A percentile compares a stretch with the other conserved stretches of the same genome.
Evolutionary conservation across 768 basidiomycete species (phyloP).

Genomic region (Mycena rosella): DNA sequence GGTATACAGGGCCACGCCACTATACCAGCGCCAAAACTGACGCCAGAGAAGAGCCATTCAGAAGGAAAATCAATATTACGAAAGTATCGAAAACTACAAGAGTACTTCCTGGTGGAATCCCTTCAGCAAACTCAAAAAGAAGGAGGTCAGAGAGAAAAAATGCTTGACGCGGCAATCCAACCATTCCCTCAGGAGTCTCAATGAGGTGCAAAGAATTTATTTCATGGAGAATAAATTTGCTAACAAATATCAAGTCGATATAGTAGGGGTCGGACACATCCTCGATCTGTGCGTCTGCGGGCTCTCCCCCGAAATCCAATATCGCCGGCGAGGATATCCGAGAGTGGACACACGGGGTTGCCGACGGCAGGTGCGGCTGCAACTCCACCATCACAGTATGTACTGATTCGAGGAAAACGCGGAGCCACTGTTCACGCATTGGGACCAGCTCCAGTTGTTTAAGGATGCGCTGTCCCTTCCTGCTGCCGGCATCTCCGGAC

Average conservation of each 20-base stretch:
- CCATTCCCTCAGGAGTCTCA: conserved; percentile 13
- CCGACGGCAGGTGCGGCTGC: neutral
- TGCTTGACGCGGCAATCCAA: conserved; percentile 6
- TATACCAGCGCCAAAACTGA: neutral
- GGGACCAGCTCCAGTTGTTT: conserved; percentile 60
- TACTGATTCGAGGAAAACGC: conserved; percentile 41
- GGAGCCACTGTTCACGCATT: conserved; percentile 50
- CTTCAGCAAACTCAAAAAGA: neutral
- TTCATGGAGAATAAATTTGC: neutral
- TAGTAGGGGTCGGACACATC: conserved; percentile 24
- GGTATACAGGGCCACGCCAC: neutral
- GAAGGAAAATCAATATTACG: neutral
- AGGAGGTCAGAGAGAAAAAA: conserved; percentile 7
- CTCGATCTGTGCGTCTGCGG: conserved; percentile 8
- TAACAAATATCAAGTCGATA: neutral
- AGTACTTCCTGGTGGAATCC: conserved; percentile 7
- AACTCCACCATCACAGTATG: too few relatives aligned
- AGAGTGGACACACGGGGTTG: neutral
- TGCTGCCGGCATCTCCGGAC: conserved; percentile 49
- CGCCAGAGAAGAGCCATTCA: neutral
- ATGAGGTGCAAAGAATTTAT: neutral
- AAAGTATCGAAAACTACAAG: conserved; percentile 15
- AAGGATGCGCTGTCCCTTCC: conserved; percentile 55
- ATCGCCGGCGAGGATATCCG: conserved; percentile 3
- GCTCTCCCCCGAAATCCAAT: conserved; percentile 12